Conservation (phyloP, 192 early-diverging fungal species). For the Endogone sp. region DNA sequence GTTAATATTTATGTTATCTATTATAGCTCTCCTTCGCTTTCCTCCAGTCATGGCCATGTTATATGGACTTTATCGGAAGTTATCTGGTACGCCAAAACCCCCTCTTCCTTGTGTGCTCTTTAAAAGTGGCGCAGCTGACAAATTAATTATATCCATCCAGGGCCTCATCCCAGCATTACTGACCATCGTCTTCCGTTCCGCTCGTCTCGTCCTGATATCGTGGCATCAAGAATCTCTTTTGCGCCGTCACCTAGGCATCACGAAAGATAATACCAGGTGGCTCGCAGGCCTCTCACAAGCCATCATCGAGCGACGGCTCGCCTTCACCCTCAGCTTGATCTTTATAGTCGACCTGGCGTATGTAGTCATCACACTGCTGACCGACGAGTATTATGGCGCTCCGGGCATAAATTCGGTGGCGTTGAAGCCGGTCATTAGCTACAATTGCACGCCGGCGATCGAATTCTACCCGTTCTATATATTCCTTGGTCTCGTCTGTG, state of each 20-base stretch:
- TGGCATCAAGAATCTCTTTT: not conserved
- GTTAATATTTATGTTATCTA: not conserved
- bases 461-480: not conserved
- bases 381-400: not conserved
- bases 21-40: not conserved
- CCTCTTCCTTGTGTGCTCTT: not conserved
- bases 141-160: not conserved
- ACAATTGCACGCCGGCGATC: not conserved
- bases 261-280: not conserved
- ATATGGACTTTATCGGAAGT: not conserved
- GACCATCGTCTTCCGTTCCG: not conserved
- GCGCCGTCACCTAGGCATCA: not conserved
- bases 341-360: not conserved
- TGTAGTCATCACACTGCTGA: not conserved
- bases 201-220: not conserved
- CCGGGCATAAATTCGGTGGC: not conserved
- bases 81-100: not conserved
- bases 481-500: not conserved
- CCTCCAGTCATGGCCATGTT: not conserved
- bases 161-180: not conserved
- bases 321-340: not conserved
- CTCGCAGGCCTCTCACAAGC: not conserved
- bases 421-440: not conserved
- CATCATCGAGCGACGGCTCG: not conserved
- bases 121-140: not conserved